Evolutionary conservation across 2,329 filamentous ascomycete genomes (phyloP).

Genomic region (Nemania serpens): DNA sequence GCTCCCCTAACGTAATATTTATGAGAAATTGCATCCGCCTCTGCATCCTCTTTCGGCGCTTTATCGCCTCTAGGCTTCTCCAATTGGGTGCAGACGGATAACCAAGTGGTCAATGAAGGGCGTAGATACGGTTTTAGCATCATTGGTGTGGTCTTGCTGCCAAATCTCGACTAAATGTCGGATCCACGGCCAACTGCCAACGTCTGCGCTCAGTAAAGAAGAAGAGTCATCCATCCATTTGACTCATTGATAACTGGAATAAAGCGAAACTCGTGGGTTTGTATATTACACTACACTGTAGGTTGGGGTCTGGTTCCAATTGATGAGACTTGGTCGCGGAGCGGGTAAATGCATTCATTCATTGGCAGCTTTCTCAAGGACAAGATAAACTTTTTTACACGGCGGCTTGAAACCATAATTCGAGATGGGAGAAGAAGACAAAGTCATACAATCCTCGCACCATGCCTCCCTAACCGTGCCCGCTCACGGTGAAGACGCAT

Average conservation of each 20-base stretch:
- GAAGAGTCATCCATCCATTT: background rate
- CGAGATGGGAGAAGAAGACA: constrained; percentile 20
- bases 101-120: background rate
- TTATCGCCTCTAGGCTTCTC: background rate
- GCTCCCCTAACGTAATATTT: constrained; percentile 21
- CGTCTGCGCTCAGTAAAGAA: background rate
- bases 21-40: constrained; percentile 7
- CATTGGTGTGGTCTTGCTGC: background rate
- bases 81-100: constrained; percentile 3
- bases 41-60: too few relatives aligned
- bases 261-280: too few relatives aligned
- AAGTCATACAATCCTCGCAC: constrained; percentile 6
- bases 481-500: background rate
- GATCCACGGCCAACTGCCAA: constrained; percentile 1
- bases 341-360: too few relatives aligned
- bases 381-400: constrained; percentile 5
- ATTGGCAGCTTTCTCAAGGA: background rate
- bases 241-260: background rate
- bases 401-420: constrained; percentile 4
- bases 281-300: too few relatives aligned
- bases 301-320: too few relatives aligned
- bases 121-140: background rate
- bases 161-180: constrained; percentile 16
- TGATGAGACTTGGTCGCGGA: too few relatives aligned
- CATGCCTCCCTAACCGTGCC: constrained; percentile 2